Percentiles rank a stretch among this genome's conserved stretches.
Evolutionary conservation across 2,329 filamentous ascomycete species (phyloP).

Genomic region (Akanthomyces uredinophilus): DNA sequence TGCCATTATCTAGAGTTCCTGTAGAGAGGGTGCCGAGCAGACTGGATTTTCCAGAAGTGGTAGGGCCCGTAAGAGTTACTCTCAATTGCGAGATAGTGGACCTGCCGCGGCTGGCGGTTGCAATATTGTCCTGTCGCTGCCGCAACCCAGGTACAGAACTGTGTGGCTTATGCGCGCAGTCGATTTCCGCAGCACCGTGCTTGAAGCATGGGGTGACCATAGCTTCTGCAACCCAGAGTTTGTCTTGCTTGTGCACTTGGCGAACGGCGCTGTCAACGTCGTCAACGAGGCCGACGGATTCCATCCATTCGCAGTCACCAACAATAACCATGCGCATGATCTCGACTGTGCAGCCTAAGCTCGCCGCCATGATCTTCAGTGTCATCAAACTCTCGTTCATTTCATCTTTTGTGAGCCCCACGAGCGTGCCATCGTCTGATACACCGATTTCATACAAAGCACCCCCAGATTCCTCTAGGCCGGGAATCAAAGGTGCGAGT

Average conservation of each 20-base stretch:
- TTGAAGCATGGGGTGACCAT: constrained; percentile 71
- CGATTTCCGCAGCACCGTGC: constrained; percentile 17
- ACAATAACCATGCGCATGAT: constrained; percentile 78
- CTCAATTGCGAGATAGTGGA: constrained; percentile 70
- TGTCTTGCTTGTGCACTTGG: constrained; percentile 35
- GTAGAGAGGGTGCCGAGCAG: constrained; percentile 84
- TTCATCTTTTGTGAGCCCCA: constrained; percentile 85
- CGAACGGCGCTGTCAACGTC: constrained; percentile 21
- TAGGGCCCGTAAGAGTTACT: constrained; percentile 82
- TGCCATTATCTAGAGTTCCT: constrained; percentile 82
- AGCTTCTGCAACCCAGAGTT: constrained; percentile 84
- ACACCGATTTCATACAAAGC: constrained; percentile 96
- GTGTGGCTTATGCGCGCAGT: background rate
- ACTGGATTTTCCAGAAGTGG: constrained; percentile 88
- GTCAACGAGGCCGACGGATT: constrained; percentile 32
- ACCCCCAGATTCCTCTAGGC: constrained; percentile 86
- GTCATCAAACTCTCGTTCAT: constrained; percentile 86
- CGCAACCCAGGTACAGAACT: background rate
- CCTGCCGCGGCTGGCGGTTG: constrained; percentile 36
- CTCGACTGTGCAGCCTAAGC: constrained; percentile 79
- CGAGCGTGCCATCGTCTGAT: constrained; percentile 85
- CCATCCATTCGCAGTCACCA: constrained; percentile 74
- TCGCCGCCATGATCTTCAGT: constrained; percentile 84
- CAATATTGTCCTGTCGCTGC: constrained; percentile 8
- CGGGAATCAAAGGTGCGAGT: constrained; percentile 60